A percentile compares a stretch with the other conserved stretches of the same genome.
Conservation (phyloP, 352 stramenopile genomes). For the Stramenopiles sp. region DNA sequence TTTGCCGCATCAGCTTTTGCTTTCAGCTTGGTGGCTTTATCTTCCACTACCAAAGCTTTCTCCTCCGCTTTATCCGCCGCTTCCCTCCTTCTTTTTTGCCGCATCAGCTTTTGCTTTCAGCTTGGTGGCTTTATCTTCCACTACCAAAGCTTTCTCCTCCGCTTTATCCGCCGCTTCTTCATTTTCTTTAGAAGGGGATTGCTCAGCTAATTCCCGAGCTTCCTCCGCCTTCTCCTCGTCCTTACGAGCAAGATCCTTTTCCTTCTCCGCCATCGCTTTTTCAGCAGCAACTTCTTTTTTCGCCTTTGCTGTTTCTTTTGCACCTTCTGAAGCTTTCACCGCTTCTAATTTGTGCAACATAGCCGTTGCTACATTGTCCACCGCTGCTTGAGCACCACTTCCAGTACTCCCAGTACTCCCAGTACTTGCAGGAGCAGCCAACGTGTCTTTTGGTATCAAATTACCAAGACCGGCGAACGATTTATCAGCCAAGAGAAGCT, state of each 20-base stretch:
- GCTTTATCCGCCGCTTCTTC: slow-evolving; percentile 9
- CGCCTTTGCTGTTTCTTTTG: not conserved
- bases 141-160: not conserved
- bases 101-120: not conserved
- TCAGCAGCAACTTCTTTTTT: not conserved
- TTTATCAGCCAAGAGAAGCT: not conserved
- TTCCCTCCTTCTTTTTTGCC: not conserved
- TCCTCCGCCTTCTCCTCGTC: slow-evolving; percentile 6
- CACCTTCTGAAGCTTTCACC: not conserved
- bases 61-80: slow-evolving; percentile 6
- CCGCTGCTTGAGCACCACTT: not conserved
- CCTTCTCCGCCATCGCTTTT: not conserved
- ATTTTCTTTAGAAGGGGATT: slow-evolving; percentile 5
- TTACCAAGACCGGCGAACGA: slow-evolving; percentile 1
- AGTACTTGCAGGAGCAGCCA: not conserved
- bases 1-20: not conserved
- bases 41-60: slow-evolving; percentile 1
- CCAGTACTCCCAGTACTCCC: not conserved
- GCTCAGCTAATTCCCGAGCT: slow-evolving; percentile 1
- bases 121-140: slow-evolving; percentile 3
- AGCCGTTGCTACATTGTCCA: not conserved
- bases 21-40: not conserved
- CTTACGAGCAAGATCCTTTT: slow-evolving; percentile 3
- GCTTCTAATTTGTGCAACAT: slow-evolving; percentile 3
- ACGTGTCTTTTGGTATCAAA: slow-evolving; percentile 7